Evolutionary conservation across 306 rosid species (phyloP), one percentile per base, ranked within the genome.

Genomic region (Ochetophila trinervis): DNA sequence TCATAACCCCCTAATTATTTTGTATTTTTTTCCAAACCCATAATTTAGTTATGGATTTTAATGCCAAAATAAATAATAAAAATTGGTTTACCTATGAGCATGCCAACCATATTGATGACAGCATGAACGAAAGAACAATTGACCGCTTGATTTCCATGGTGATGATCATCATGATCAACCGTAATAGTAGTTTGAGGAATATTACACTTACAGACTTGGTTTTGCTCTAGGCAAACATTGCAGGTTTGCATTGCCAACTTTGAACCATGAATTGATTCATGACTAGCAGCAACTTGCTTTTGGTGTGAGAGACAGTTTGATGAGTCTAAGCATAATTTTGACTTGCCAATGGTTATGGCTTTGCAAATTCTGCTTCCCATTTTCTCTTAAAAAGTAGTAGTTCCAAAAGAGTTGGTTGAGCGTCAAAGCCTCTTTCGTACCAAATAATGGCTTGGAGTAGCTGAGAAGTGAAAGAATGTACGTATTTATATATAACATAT

Each of bases 51-150:
- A 1, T 27, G 4, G 32, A 27, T 27, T 27, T 27, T 27, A 27
- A 27, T 27, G 2, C 32, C 4, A 27, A 27, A 27, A 27, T 2
- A 27, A 1, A 27, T 27, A 27, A 27, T 1, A 1, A 27, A 27
- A 40, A 40, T 40, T 40, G 2, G 6, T 12, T 63, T 75, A 89
- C 96, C 96, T 65, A 85, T 75, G 74, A 89, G 89, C 95, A 85
- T 87, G 37, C 91, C 96, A 53, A 79, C 85, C 96, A 89, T 89
- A 69, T 89, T 89, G 71, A 87, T 70, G 53, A 85, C 89, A 35
- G 89, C 75, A 64, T 85, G 89, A 71, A 66, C 57, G 58, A 83
- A 80, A 68, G 88, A 84, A 64, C 90, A 62, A 23, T 73, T 76
- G 8, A 83, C 83, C 48, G 34, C 22, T 9, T 53, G 57, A 20